A percentile compares a stretch with the other conserved stretches of the same genome.
phyloP scores from a whole-genome alignment of 2,329 filamentous ascomycete species.

The Ophiostoma angusticollis region DNA sequence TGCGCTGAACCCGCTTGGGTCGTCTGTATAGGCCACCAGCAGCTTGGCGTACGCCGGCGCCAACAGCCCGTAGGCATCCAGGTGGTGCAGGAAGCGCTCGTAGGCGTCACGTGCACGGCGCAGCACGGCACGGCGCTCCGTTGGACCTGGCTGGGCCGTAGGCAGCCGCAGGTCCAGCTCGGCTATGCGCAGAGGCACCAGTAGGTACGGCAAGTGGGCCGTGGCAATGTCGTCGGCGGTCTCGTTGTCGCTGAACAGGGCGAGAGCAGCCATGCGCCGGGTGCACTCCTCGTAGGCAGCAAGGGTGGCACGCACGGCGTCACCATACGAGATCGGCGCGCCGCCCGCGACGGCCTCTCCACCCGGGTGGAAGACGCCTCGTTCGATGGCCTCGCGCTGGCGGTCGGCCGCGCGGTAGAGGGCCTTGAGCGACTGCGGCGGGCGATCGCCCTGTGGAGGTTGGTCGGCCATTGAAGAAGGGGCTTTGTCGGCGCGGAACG shows the following conservation, averaged over 20 bases:
- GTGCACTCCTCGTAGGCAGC: conserved; percentile 61
- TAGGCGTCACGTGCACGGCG: conserved; percentile 54
- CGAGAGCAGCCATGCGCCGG: conserved; percentile 53
- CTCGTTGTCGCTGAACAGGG: conserved; percentile 87
- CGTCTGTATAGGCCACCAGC: conserved; percentile 60
- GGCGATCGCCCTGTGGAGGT: too few species aligned
- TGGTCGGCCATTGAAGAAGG: too few species aligned
- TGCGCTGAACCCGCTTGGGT: conserved; percentile 59
- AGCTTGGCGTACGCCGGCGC: conserved; percentile 50
- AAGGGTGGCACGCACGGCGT: conserved; percentile 54
- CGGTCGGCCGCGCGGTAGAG: conserved; percentile 38
- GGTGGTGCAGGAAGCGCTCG: conserved; percentile 61
- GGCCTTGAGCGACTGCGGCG: conserved; percentile 26
- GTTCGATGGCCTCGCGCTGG: conserved; percentile 44
- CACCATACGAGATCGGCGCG: conserved; percentile 55
- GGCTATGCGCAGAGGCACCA: conserved; percentile 64
- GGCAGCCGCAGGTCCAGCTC: conserved; percentile 63
- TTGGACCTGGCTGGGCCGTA: conserved; percentile 20
- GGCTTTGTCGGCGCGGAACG: too few species aligned
- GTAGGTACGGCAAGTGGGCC: conserved; percentile 72
- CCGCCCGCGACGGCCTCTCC: conserved; percentile 50
- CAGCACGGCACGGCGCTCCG: conserved; percentile 50
- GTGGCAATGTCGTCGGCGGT: conserved; percentile 75
- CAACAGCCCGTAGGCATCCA: conserved; percentile 70
- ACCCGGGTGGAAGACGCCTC: conserved; percentile 26